Base-by-base conservation (phyloP, 1,284 basidiomycete genomes). In the Singerocomus inundabilis region DNA sequence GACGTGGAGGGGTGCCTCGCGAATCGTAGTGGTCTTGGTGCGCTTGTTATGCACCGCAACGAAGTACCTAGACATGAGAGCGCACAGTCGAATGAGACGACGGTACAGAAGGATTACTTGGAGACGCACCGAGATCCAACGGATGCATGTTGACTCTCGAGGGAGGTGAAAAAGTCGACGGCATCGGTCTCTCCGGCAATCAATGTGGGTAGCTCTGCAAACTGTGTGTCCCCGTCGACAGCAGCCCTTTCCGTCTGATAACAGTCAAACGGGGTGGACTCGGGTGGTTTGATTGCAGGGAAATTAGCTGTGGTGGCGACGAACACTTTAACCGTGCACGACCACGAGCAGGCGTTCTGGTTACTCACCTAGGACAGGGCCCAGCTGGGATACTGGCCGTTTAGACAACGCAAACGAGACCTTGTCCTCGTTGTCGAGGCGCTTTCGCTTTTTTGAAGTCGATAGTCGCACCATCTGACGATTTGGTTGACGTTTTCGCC, bases 151-250 rank as follows among this genome's bases (percentile, higher is more conserved):
- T 63, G 70, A 24, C 63, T 60, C 55, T 79, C 74, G 32, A 72
- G 61, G 44, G 75, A 74, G 28, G 78, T 77, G 61, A 72, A 76
- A 67, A 79, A 82, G 56, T 85, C 81, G 48, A 86, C 73, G 31
- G 79, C 79, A 60, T 85, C 81, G 12, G 84, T 85, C 65, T 87
- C 84, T 39, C 86, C 89, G 4, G 85, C 84, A 24, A 91, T 74
- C 38, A 89, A 63, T 55, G 30, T 74, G 60, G 38, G 75, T 72
- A 68, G 78, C 69, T 67, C 77, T 62, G 63, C 76, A 67, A 73
- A 83, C 51, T 62, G 68, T 10, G 73, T 54, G 21, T 73, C 72
- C 41, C 69, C 66, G 26, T 69, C 66, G 5, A 54, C 64, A 56
- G 59, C 38, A 21, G 46, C 42, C 45, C 62, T 57, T 71, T 66